Percentiles rank a stretch among this genome's conserved stretches.
Evolutionary conservation across 345 rosid genomes (phyloP).

Genomic region (Euphorbia tirucalli): DNA sequence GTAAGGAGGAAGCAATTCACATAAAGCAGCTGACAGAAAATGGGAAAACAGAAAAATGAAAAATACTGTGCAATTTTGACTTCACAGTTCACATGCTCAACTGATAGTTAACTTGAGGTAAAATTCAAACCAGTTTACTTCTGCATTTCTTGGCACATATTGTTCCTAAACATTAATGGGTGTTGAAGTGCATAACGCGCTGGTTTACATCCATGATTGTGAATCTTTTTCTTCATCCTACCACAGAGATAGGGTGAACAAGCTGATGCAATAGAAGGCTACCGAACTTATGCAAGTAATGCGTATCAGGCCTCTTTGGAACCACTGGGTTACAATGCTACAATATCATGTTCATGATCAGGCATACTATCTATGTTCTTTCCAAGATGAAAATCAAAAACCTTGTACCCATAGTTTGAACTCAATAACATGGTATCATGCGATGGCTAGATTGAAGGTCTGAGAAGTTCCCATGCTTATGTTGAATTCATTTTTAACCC

Average conservation of each 20-base stretch:
- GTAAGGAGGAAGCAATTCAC: background rate
- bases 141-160: too few relatives aligned
- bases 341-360: background rate
- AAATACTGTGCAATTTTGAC: too few relatives aligned
- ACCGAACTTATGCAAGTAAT: background rate
- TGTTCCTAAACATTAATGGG: background rate
- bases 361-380: background rate
- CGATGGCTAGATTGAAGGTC: background rate
- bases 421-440: background rate
- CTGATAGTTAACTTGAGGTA: too few relatives aligned
- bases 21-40: too few relatives aligned
- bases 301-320: background rate
- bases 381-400: background rate
- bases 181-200: too few relatives aligned
- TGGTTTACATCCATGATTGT: too few relatives aligned
- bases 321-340: background rate
- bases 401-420: background rate
- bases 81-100: too few relatives aligned
- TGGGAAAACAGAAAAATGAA: too few relatives aligned
- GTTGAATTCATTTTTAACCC: background rate
- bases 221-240: background rate
- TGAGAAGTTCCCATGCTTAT: background rate
- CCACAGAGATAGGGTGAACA: background rate
- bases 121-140: too few relatives aligned
- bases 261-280: background rate